Base-by-base conservation (phyloP, 345 rosid genomes). In the Geranium rotundifolium region DNA sequence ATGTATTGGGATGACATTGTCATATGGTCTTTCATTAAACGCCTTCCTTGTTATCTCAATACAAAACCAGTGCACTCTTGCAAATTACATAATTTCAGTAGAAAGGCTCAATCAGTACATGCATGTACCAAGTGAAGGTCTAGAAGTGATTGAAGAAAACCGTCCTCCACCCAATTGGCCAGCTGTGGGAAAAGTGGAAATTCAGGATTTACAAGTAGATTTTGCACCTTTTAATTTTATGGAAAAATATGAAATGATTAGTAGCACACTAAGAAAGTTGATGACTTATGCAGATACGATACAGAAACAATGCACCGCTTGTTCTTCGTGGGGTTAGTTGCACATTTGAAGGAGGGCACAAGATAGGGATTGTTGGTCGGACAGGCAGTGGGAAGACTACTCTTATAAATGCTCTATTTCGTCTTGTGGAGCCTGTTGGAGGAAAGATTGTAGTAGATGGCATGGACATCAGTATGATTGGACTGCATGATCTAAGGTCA, bases 351-450 rank as follows among this genome's bases (percentile, higher is more conserved):
- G 99, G 97, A 75, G 97, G 99, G 15, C 91, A 90, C 59, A 90
- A 83, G 80, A 90, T 93, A 27, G 99, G 99, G 9, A 81, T 90
- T 50, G 96, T 93, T 73, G 99, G 99, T 18, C 77, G 96, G 56
- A 93, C 97, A 1, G 99, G 99, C 46, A 87, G 97, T 52, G 97
- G 99, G 55, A 93, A 93, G 84, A 82, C 99, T 1, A 93, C 97
- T 60, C 82, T 90, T 57, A 93, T 87, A 1, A 69, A 97, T 71
- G 96, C 99, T 74, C 58, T 88, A 60, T 93, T 90, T 75, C 95
- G 91, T 63, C 84, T 90, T 61, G 97, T 90, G 65, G 97, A 93
- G 64, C 97, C 97, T 0, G 83, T 75, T 0, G 90, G 89, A 64
- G 99, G 99, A 73, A 85, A 75, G 72, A 85, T 90, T 29, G 19